Evolutionary conservation across 2,329 filamentous ascomycete genomes (phyloP).

Genomic region (Cladosporium velox): DNA sequence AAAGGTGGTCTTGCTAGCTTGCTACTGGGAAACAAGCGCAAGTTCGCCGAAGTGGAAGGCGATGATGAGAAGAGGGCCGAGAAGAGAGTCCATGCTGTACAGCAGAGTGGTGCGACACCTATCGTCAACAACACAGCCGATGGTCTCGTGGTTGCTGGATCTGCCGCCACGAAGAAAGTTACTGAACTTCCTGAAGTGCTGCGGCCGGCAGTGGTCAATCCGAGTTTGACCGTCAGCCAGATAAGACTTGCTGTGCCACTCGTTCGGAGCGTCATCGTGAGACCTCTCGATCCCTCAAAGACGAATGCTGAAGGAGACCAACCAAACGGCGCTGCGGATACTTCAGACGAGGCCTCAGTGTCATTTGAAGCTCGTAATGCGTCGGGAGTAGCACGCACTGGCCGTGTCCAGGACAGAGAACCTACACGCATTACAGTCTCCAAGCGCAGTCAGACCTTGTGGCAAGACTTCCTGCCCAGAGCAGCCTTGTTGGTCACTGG

Average conservation of each 20-base stretch:
- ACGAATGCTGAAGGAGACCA: constrained; percentile 50
- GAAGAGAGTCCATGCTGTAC: constrained; percentile 60
- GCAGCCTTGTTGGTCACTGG: constrained; percentile 88
- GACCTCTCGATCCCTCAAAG: constrained; percentile 71
- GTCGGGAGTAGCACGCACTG: constrained; percentile 58
- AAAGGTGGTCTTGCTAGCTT: constrained; percentile 84
- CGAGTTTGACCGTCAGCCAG: constrained; percentile 78
- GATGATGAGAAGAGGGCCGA: constrained; percentile 69
- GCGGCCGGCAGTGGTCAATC: constrained; percentile 82
- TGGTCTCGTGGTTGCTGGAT: constrained; percentile 75
- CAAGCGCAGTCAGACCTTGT: constrained; percentile 76
- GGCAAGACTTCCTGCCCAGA: constrained; percentile 90
- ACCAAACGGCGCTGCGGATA: constrained; percentile 38
- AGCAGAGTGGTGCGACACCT: constrained; percentile 65
- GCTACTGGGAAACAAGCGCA: constrained; percentile 90
- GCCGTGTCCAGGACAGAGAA: constrained; percentile 67
- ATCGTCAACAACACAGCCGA: constrained; percentile 76
- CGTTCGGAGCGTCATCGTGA: constrained; percentile 77
- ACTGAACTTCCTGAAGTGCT: constrained; percentile 73
- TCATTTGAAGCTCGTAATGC: constrained; percentile 90
- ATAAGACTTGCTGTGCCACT: constrained; percentile 85
- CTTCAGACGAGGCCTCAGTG: constrained; percentile 59
- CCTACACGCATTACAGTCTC: constrained; percentile 81
- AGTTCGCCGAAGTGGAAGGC: constrained; percentile 69
- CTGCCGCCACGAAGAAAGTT: constrained; percentile 50